These are phyloP conservation scores for Gossypium anomalum DNA, from an alignment of 345 rosid genomes.

Conservation along the genomic window DNA sequence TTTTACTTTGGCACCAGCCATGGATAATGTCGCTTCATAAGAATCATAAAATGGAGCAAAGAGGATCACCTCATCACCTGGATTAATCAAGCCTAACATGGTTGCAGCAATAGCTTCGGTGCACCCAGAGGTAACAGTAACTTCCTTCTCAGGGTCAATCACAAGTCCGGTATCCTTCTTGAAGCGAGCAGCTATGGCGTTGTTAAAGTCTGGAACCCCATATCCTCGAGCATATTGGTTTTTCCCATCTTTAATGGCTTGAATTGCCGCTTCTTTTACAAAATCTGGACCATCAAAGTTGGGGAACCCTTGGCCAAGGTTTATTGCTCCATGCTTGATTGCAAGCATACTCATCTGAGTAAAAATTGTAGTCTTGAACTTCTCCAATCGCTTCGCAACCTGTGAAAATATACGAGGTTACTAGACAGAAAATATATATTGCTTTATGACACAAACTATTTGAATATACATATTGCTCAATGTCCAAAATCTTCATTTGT, in stretches of 20 bases:
- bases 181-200: slow-evolving; percentile 67
- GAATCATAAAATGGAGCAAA: slow-evolving; percentile 95
- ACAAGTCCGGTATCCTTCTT: slow-evolving; percentile 64
- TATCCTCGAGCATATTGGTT: slow-evolving; percentile 93
- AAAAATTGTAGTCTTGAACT: slow-evolving; percentile 91
- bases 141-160: slow-evolving; percentile 84
- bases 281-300: slow-evolving; percentile 96
- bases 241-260: slow-evolving; percentile 83
- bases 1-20: slow-evolving; percentile 83
- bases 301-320: slow-evolving; percentile 95
- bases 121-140: slow-evolving; percentile 92
- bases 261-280: slow-evolving; percentile 89
- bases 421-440: not conserved
- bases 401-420: slow-evolving; percentile 17
- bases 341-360: slow-evolving; percentile 91
- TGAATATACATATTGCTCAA: not conserved
- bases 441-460: too few relatives aligned
- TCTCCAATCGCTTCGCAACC: slow-evolving; percentile 90
- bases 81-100: slow-evolving; percentile 76
- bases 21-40: slow-evolving; percentile 90
- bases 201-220: slow-evolving; percentile 69
- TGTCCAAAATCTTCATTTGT: too few relatives aligned
- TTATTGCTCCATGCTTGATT: slow-evolving; percentile 79
- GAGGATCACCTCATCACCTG: slow-evolving; percentile 83
- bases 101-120: slow-evolving; percentile 95